Conservation (phyloP, 495 filamentous ascomycete species). For the Ascodesmis nigricans region DNA sequence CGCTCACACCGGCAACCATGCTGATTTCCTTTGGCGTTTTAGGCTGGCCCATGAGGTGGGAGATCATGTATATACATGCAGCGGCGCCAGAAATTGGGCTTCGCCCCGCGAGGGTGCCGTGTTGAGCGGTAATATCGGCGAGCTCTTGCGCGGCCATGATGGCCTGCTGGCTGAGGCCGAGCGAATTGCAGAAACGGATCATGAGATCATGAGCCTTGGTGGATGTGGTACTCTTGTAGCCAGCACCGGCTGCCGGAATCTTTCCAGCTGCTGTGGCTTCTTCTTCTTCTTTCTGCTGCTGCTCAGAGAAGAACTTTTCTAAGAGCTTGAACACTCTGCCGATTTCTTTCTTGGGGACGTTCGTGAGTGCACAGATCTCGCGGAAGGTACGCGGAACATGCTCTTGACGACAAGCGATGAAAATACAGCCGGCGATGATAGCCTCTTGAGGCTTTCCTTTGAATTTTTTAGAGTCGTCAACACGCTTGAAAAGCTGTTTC, state of each 20-base stretch:
- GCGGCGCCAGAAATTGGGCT: slow-evolving; percentile 87
- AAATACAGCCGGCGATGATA: slow-evolving; percentile 86
- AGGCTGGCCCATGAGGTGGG: slow-evolving; percentile 55
- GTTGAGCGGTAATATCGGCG: slow-evolving; percentile 46
- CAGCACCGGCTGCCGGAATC: slow-evolving; percentile 9
- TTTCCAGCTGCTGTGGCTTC: slow-evolving; percentile 30
- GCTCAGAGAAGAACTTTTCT: slow-evolving; percentile 57
- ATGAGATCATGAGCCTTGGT: slow-evolving; percentile 72
- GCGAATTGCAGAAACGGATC: slow-evolving; percentile 66
- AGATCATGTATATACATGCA: slow-evolving; percentile 88
- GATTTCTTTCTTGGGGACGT: slow-evolving; percentile 91
- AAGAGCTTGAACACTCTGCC: slow-evolving; percentile 83
- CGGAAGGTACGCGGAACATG: slow-evolving; percentile 72
- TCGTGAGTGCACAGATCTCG: slow-evolving; percentile 78
- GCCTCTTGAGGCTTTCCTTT: slow-evolving; percentile 90
- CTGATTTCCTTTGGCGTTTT: slow-evolving; percentile 71
- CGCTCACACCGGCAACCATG: slow-evolving; percentile 60
- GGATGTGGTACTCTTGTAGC: slow-evolving; percentile 50
- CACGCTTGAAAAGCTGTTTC: slow-evolving; percentile 83
- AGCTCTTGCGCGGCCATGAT: slow-evolving; percentile 50
- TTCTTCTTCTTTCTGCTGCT: slow-evolving; percentile 33
- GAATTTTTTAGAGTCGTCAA: slow-evolving; percentile 76
- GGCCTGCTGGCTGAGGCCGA: slow-evolving; percentile 43
- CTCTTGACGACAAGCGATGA: slow-evolving; percentile 85
- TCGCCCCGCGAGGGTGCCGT: slow-evolving; percentile 66